Evolutionary conservation across 768 basidiomycete genomes (phyloP), one percentile per base, ranked within the genome.

Genomic region (Sutorius australiensis): DNA sequence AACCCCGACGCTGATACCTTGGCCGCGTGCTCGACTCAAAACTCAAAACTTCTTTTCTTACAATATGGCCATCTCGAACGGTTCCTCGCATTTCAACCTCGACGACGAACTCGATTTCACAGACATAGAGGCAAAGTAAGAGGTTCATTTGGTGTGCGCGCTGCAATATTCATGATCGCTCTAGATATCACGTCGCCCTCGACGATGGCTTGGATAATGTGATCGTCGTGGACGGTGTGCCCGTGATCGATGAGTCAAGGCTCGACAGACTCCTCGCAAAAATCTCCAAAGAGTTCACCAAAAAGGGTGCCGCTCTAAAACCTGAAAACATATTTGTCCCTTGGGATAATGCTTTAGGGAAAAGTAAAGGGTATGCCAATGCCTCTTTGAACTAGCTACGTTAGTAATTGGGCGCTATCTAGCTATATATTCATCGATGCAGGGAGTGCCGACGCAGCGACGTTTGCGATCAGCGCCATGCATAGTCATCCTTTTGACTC

Each of bases 121-220:
- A 42, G 92, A 94, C 67, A 92, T 95, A 58, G 92, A 94, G 67
- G 81, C 77, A 71, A 91, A 89, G 92, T 93, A 59, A 51, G 80
- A 68, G 13, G 17, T 12, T 8, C 24, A 48, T 28, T 11, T 21
- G 14, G 7, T 28, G 42, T 12, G 48, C 21, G 42, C 34, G 9
- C 21, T 17, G 37, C 46, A 30, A 51, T 51, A 28, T 57, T 61
- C 38, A 53, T 43, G 39, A 24, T 51, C 42, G 45, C 19, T 33
- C n/a, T 67, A 97, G 94, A 77, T 95, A 93, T 74, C 79, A 85
- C 59, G 86, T 95, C 61, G 76, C 90, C 52, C 83, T 84, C 58
- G 89, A 92, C 61, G 86, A 92, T 59, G 81, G 89, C 37, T 82
- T 98, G 64, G 97, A 98, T 76, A 91, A 89, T 66, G 83, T 92